A percentile compares a stretch with the other conserved stretches of the same genome.
Evolutionary conservation across 805 yeast genomes (phyloP).

Genomic region (Cyberlindnera misumaiensis): DNA sequence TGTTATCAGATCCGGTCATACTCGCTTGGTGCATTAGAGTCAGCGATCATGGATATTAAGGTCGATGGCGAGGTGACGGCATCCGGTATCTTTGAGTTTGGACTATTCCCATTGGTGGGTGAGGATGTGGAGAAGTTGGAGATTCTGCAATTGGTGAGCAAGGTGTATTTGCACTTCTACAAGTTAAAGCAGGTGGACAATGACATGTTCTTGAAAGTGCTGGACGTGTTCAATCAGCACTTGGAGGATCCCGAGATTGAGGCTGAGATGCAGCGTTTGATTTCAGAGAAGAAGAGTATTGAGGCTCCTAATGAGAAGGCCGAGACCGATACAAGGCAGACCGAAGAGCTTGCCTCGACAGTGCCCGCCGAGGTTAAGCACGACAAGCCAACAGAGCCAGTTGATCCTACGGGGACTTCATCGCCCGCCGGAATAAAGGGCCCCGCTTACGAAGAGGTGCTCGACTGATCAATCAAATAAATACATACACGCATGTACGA

Average conservation of each 20-base stretch:
- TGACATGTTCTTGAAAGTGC: constrained; percentile 30
- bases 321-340: too few species aligned
- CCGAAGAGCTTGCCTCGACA: too few species aligned
- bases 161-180: constrained; percentile 48
- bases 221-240: constrained; percentile 32
- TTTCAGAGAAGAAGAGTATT: constrained; percentile 29
- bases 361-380: too few species aligned
- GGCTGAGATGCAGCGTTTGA: constrained; percentile 30
- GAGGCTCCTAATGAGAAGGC: constrained; percentile 7
- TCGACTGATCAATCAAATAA: neutral
- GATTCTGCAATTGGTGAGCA: constrained; percentile 60
- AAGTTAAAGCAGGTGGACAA: constrained; percentile 29
- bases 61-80: constrained; percentile 37
- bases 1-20: constrained; percentile 66
- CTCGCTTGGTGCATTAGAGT: constrained; percentile 58
- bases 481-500: neutral
- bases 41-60: constrained; percentile 29
- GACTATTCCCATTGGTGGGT: constrained; percentile 65
- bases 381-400: too few species aligned
- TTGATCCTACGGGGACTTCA: too few species aligned
- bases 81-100: constrained; percentile 58
- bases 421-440: too few species aligned
- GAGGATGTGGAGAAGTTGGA: constrained; percentile 66
- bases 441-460: too few species aligned
- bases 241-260: constrained; percentile 34